A percentile compares a stretch with the other conserved stretches of the same genome.
Conservation (phyloP, 2,329 filamentous ascomycete genomes). For the Hypoxylon rubiginosum region DNA sequence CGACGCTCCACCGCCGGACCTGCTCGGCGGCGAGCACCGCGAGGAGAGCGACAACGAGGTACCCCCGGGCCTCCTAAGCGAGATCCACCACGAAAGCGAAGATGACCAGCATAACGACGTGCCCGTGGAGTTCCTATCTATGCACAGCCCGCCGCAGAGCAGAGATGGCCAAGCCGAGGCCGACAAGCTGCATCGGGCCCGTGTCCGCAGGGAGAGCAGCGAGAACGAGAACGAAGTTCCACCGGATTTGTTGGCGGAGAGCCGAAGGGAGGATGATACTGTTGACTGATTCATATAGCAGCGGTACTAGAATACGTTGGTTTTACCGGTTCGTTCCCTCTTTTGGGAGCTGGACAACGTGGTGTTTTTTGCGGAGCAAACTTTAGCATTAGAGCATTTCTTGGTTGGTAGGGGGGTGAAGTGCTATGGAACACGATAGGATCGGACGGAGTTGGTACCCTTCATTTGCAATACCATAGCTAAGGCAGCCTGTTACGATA, state of each 20-base stretch:
- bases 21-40: constrained; percentile 51
- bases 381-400: background rate
- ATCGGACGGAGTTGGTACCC: background rate
- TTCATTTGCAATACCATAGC: background rate
- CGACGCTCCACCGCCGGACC: constrained; percentile 59
- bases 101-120: constrained; percentile 59
- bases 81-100: constrained; percentile 38
- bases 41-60: constrained; percentile 51
- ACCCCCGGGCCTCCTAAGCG: constrained; percentile 42
- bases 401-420: background rate
- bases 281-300: constrained; percentile 31
- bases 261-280: constrained; percentile 24
- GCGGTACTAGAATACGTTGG: constrained; percentile 6
- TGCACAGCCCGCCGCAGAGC: constrained; percentile 53
- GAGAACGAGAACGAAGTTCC: constrained; percentile 47
- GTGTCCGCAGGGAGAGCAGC: constrained; percentile 43
- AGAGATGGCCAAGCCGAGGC: constrained; percentile 15
- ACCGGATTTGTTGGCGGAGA: constrained; percentile 46
- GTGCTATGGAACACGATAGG: background rate
- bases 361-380: background rate
- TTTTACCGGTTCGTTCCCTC: background rate
- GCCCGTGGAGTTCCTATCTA: constrained; percentile 65
- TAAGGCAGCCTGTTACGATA: background rate
- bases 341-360: background rate
- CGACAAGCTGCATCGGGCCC: constrained; percentile 4